Evolutionary conservation across 306 rosid species (phyloP).

Genomic region (Hippophae gyantsensis): DNA sequence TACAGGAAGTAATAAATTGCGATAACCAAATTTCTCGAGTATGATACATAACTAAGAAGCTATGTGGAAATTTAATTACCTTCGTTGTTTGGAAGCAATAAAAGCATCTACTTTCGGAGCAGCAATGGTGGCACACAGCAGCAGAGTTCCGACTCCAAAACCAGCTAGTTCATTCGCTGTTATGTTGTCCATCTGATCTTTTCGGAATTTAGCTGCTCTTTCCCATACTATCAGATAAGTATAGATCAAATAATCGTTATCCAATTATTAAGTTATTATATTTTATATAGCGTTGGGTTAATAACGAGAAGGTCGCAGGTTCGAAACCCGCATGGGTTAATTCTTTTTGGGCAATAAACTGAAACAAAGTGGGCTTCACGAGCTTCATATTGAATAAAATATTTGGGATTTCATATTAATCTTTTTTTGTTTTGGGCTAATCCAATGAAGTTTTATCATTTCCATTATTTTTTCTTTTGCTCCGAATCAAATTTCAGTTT

Average conservation of each 20-base stretch:
- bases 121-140: slow-evolving; percentile 62
- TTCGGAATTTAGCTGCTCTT: not conserved
- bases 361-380: too few relatives aligned
- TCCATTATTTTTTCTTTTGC: too few relatives aligned
- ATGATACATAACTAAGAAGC: not conserved
- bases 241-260: not conserved
- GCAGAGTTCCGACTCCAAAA: slow-evolving; percentile 60
- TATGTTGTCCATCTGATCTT: slow-evolving; percentile 43
- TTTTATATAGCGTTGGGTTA: slow-evolving; percentile 69
- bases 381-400: too few relatives aligned
- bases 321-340: slow-evolving; percentile 81
- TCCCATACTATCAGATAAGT: too few relatives aligned
- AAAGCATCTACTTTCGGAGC: slow-evolving; percentile 72
- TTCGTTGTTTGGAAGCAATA: slow-evolving; percentile 70
- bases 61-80: slow-evolving; percentile 19
- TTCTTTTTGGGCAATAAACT: too few relatives aligned
- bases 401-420: too few relatives aligned
- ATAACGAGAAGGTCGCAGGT: slow-evolving; percentile 27
- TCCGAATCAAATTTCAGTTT: too few relatives aligned
- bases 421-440: too few relatives aligned
- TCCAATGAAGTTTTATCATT: too few relatives aligned
- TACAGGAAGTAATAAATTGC: not conserved
- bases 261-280: too few relatives aligned
- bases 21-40: not conserved
- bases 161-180: slow-evolving; percentile 83